Evolutionary conservation across 1,284 basidiomycete species (phyloP).

Genomic region (Austroboletus niveus): DNA sequence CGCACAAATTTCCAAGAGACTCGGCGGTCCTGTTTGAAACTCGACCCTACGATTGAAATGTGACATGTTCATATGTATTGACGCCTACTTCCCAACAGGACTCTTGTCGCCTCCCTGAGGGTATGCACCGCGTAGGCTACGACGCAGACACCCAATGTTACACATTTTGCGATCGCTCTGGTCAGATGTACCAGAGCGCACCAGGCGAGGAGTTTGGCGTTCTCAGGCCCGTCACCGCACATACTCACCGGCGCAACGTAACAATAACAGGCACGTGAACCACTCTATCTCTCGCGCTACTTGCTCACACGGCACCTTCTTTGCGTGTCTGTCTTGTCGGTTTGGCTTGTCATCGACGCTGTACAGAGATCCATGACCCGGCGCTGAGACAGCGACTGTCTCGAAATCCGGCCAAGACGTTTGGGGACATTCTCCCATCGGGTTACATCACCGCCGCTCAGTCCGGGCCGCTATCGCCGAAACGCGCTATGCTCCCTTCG

Average conservation of each 20-base stretch:
- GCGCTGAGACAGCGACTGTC: conserved; percentile 20
- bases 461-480: conserved; percentile 5
- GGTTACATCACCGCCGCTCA: conserved; percentile 39
- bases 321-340: not conserved
- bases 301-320: not conserved
- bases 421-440: conserved; percentile 47
- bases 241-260: conserved; percentile 23
- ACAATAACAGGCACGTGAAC: conserved; percentile 25
- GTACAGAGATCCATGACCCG: conserved; percentile 19
- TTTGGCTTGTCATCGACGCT: too few species aligned
- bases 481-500: not conserved
- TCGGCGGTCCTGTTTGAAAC: conserved; percentile 1
- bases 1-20: not conserved
- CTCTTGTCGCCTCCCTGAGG: conserved; percentile 46
- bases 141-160: conserved; percentile 52
- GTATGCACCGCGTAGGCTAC: conserved; percentile 50
- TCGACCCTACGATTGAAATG: not conserved
- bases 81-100: conserved; percentile 38
- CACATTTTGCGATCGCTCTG: conserved; percentile 47
- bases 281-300: not conserved
- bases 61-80: not conserved
- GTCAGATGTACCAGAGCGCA: conserved; percentile 42
- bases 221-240: conserved; percentile 35
- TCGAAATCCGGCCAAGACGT: conserved; percentile 33
- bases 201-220: conserved; percentile 47